Percentiles rank a stretch among this genome's conserved stretches.
phyloP scores from a whole-genome alignment of 805 yeast species.

The Ogataea parapolymorpha region DNA sequence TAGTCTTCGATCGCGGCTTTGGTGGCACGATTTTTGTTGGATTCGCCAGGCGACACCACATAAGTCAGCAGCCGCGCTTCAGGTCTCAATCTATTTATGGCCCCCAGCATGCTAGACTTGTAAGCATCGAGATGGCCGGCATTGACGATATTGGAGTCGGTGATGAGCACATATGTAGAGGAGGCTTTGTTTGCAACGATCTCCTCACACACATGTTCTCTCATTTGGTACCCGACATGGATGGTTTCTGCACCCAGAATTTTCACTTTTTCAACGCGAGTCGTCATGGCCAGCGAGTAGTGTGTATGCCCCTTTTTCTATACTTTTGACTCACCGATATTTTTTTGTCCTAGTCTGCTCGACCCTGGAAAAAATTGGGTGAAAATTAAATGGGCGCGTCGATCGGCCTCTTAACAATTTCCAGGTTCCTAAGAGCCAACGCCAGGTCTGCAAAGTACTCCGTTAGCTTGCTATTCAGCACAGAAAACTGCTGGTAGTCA shows the following conservation, averaged over 20 bases:
- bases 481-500: not conserved
- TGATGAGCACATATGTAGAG: slow-evolving; percentile 87
- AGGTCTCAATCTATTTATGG: slow-evolving; percentile 39
- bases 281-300: slow-evolving; percentile 11
- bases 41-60: slow-evolving; percentile 88
- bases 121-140: slow-evolving; percentile 58
- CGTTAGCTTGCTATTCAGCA: slow-evolving; percentile 6
- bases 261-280: slow-evolving; percentile 48
- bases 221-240: slow-evolving; percentile 85
- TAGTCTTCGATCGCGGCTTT: slow-evolving; percentile 93
- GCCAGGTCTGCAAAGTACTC: slow-evolving; percentile 15
- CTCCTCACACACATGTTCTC: slow-evolving; percentile 67
- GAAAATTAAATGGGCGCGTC: slow-evolving; percentile 6
- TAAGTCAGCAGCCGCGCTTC: slow-evolving; percentile 67
- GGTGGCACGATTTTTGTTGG: slow-evolving; percentile 80
- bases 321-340: slow-evolving; percentile 6
- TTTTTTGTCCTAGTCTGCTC: slow-evolving; percentile 6
- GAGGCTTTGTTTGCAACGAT: slow-evolving; percentile 62
- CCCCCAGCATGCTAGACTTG: slow-evolving; percentile 38
- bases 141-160: slow-evolving; percentile 75
- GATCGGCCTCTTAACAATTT: not conserved
- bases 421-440: not conserved
- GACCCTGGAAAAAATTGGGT: not conserved
- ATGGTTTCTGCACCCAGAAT: slow-evolving; percentile 82
- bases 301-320: not conserved